phyloP scores from a whole-genome alignment of 495 filamentous ascomycete species.

The Lasiosphaeris hirsuta region DNA sequence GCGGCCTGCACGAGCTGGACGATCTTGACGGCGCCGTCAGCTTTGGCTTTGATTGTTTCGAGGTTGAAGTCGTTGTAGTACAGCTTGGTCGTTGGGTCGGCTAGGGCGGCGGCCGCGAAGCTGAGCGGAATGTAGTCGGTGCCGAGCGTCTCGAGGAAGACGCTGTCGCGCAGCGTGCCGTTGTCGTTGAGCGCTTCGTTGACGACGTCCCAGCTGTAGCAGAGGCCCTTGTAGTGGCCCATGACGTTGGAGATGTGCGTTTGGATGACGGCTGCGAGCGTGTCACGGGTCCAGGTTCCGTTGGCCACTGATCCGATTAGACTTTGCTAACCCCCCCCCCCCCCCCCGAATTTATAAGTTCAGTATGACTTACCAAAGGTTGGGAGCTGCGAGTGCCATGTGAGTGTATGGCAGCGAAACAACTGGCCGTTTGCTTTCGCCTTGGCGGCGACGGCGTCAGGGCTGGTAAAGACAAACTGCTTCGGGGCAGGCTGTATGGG shows the following conservation, averaged over 20 bases:
- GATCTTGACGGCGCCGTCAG: conserved; percentile 40
- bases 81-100: conserved; percentile 29
- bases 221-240: conserved; percentile 44
- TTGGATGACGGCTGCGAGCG: conserved; percentile 40
- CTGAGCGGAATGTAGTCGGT: conserved; percentile 43
- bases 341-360: background rate
- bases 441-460: conserved; percentile 45
- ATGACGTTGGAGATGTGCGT: conserved; percentile 49
- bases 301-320: conserved; percentile 39
- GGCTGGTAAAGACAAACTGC: conserved; percentile 47
- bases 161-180: conserved; percentile 34
- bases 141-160: conserved; percentile 41
- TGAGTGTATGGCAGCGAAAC: conserved; percentile 57
- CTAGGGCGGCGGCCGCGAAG: conserved; percentile 40
- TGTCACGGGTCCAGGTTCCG: conserved; percentile 54
- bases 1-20: conserved; percentile 40
- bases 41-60: conserved; percentile 47
- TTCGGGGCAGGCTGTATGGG: conserved; percentile 33
- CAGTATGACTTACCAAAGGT: conserved; percentile 38
- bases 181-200: conserved; percentile 52
- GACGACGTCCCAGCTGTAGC: conserved; percentile 51
- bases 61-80: conserved; percentile 71
- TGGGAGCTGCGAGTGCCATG: conserved; percentile 60
- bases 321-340: too few relatives aligned
- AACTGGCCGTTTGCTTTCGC: conserved; percentile 49